Evolutionary conservation across 768 basidiomycete genomes (phyloP), one percentile per base, ranked within the genome.

Genomic region (Cantharellus anzutake): DNA sequence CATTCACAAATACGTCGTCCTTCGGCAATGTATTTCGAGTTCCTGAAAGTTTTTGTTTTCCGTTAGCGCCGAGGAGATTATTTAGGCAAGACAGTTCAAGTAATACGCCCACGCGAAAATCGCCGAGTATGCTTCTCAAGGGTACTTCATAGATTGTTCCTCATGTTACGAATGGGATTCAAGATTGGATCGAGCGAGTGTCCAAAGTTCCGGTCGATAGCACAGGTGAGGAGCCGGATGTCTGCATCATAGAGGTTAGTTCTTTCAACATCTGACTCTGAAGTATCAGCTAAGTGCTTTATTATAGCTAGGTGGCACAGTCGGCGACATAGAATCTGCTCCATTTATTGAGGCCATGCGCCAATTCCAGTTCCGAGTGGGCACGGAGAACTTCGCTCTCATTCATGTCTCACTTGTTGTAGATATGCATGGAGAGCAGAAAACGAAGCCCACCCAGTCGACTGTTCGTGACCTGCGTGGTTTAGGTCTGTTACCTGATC

Each of bases 361-460:
- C n/a, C 94, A 99, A 70, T 99, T 99, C 77, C 94, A 99, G 68
- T 97, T 97, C 76, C 84, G 94, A 60, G 93, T 98, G 29, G 93
- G 94, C 16, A 80, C 86, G 68, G 88, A 91, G 61, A 97, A 98
- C 72, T 97, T 97, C 69, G 93, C 94, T 0, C 80, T 98, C 59
- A 83, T 98, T 61, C 93, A 97, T 65, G 94, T 99, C 55, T 93
- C 90, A 3, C 82, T 99, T 39, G 91, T 99, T n/a, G 94, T 94
- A 16, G 90, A 96, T 67, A 89, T 99, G 77, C 91, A 96, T 59
- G 94, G 94, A 60, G 94, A 99, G 70, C 94, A 97, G 68, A 99
- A 99, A 73, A 99, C 94, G 4, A 99, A 99, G 69, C 94, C 94
- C 0, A 99, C 94, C 0, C 94, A 99, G 70, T 94, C 93, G 14